phyloP scores from a whole-genome alignment of 2,329 filamentous ascomycete species.

The Stachybotrys chlorohalonatus region DNA sequence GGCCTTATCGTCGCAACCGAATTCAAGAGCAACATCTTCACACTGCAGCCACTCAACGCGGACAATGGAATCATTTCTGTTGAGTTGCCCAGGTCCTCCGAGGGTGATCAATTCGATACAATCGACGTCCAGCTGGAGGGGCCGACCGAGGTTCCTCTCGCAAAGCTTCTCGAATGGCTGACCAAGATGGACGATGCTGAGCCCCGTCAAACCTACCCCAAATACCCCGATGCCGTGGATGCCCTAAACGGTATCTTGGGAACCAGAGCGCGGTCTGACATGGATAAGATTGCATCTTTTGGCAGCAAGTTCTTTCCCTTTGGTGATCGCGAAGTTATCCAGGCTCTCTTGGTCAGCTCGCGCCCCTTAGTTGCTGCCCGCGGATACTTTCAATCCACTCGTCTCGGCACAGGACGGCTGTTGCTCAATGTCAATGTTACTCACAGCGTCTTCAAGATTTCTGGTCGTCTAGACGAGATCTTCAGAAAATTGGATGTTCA shows the following conservation, averaged over 20 bases:
- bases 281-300: constrained; percentile 30
- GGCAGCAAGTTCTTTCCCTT: constrained; percentile 40
- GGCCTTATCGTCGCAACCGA: constrained; percentile 32
- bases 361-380: constrained; percentile 32
- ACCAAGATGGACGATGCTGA: constrained; percentile 27
- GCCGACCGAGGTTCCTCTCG: constrained; percentile 27
- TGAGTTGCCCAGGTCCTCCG: constrained; percentile 20
- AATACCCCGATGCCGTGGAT: constrained; percentile 38
- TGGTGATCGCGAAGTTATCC: constrained; percentile 15
- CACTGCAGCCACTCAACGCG: constrained; percentile 26
- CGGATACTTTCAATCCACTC: constrained; percentile 47
- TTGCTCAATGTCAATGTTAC: constrained; percentile 48
- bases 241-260: constrained; percentile 45
- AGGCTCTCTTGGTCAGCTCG: constrained; percentile 15
- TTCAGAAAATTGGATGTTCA: constrained; percentile 16
- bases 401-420: constrained; percentile 42
- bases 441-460: constrained; percentile 40
- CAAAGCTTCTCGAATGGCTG: constrained; percentile 34
- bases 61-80: constrained; percentile 23
- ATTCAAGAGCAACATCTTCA: constrained; percentile 40
- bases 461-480: constrained; percentile 24
- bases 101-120: constrained; percentile 17
- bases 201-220: constrained; percentile 32
- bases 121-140: constrained; percentile 33
- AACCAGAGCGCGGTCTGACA: constrained; percentile 27